Conservation (phyloP, 1,139 yeast genomes). For the Kazachstania sp. region DNA sequence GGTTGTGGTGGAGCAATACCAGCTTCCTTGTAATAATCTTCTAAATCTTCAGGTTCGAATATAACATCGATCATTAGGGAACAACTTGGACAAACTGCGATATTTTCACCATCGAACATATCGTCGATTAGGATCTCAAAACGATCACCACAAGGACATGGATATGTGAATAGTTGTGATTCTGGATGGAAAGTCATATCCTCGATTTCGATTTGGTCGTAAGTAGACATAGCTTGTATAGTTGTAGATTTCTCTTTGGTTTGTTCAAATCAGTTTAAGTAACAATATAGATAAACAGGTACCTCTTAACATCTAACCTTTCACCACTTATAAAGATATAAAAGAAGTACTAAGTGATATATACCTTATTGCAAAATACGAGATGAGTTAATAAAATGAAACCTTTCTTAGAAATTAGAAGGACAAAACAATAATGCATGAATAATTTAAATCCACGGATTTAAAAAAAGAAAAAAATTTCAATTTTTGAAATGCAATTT, state of each 20-base stretch:
- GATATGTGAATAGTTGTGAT: slow-evolving; percentile 78
- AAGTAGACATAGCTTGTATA: slow-evolving; percentile 41
- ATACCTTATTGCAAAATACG: too few relatives aligned
- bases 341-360: too few relatives aligned
- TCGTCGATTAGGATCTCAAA: slow-evolving; percentile 85
- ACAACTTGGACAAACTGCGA: slow-evolving; percentile 96
- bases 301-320: too few relatives aligned
- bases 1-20: slow-evolving; percentile 26
- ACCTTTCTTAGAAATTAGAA: too few relatives aligned
- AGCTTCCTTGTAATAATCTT: slow-evolving; percentile 36
- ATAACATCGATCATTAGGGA: slow-evolving; percentile 88
- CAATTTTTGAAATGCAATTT: too few relatives aligned
- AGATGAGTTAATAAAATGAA: too few relatives aligned
- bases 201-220: slow-evolving; percentile 94
- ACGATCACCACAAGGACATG: slow-evolving; percentile 97
- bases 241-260: not conserved
- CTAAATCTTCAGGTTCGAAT: slow-evolving; percentile 54
- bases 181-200: slow-evolving; percentile 86
- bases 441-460: too few relatives aligned
- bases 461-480: too few relatives aligned
- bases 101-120: slow-evolving; percentile 79
- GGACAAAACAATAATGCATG: too few relatives aligned
- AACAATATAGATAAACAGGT: too few relatives aligned
- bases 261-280: not conserved
- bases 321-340: too few relatives aligned